Evolutionary conservation across 352 stramenopile genomes (phyloP), one percentile per base, ranked within the genome.

Genomic region (Phytophthora macrochlamydospora): DNA sequence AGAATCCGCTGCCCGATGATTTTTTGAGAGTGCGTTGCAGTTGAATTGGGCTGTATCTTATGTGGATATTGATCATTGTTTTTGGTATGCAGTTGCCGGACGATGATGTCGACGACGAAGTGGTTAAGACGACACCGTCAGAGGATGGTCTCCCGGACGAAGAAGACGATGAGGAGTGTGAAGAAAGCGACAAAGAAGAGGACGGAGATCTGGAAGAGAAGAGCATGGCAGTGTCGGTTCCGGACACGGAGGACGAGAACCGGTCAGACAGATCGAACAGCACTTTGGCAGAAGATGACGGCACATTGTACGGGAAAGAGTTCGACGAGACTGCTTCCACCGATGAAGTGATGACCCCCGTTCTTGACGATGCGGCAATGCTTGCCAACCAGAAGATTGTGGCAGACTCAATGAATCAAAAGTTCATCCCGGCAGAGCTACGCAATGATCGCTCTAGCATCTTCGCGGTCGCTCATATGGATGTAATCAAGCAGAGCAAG

Each of bases 401-500:
- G n/a, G 71, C 71, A 0, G 85, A 94, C 56, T 89, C 85, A 54
- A 92, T 94, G 83, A 90, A 90, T 53, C 82, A 90, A 48, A 92
- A 91, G 58, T 94, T 94, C 53, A 68, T 94, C 14, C 85, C 85
- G 0, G 71, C 71, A 8, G 85, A 94, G 52, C 71, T 94, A 7
- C 78, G 80, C 35, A 77, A 87, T 35, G 72, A 83, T 24, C 67
- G 77, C 14, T 76, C 73, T 12, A 85, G 80, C 43, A 90, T 91
- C 59, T 76, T 90, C 44, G 81, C 79, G 44, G 91, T 78, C n/a
- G 70, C 82, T 24, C 83, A 91, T 51, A 92, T 92, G 64, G 85
- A 91, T 57, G 82, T 91, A 8, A 92, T 94, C 58, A 91, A 91
- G 61, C 79, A 83, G 46, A 93, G 84, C 69, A 94, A 93, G 43